Evolutionary conservation across 1,284 basidiomycete species (phyloP).

Genomic region (Tilletiaria anomala): DNA sequence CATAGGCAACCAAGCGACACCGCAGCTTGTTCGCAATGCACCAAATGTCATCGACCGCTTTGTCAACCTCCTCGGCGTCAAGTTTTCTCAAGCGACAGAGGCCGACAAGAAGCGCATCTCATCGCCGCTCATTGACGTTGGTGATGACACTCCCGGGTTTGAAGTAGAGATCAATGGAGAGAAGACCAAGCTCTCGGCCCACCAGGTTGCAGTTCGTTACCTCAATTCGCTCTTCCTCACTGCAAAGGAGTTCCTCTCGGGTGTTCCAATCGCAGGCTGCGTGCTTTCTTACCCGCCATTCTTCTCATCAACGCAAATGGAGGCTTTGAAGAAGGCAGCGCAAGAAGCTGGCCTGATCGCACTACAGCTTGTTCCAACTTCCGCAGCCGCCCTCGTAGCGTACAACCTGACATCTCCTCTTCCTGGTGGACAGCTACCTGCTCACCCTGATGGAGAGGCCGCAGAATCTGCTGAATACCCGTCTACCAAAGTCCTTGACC

Average conservation of each 20-base stretch:
- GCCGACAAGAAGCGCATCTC: slow-evolving; percentile 58
- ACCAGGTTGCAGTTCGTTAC: slow-evolving; percentile 75
- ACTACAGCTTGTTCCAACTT: slow-evolving; percentile 66
- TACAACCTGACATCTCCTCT: slow-evolving; percentile 42
- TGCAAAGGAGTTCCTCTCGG: slow-evolving; percentile 81
- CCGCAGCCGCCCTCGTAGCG: slow-evolving; percentile 54
- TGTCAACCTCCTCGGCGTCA: slow-evolving; percentile 82
- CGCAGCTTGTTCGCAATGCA: slow-evolving; percentile 86
- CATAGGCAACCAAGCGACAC: slow-evolving; percentile 87
- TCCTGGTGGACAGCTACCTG: slow-evolving; percentile 41
- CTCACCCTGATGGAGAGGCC: slow-evolving; percentile 31
- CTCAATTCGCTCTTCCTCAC: slow-evolving; percentile 68
- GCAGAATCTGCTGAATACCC: slow-evolving; percentile 38
- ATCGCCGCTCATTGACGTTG: slow-evolving; percentile 62
- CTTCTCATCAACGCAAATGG: slow-evolving; percentile 58
- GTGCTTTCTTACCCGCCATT: slow-evolving; percentile 52
- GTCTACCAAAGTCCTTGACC: slow-evolving; percentile 44
- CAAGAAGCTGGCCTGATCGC: slow-evolving; percentile 62
- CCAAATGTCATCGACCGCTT: slow-evolving; percentile 89
- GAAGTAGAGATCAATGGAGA: slow-evolving; percentile 62
- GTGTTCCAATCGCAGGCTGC: slow-evolving; percentile 58
- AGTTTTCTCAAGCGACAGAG: slow-evolving; percentile 60
- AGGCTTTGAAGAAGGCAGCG: slow-evolving; percentile 59
- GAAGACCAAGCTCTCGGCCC: slow-evolving; percentile 59
- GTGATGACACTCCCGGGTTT: slow-evolving; percentile 44